Base-by-base conservation (phyloP, 208 protist genomes). In the Phytomonas sp. region DNA sequence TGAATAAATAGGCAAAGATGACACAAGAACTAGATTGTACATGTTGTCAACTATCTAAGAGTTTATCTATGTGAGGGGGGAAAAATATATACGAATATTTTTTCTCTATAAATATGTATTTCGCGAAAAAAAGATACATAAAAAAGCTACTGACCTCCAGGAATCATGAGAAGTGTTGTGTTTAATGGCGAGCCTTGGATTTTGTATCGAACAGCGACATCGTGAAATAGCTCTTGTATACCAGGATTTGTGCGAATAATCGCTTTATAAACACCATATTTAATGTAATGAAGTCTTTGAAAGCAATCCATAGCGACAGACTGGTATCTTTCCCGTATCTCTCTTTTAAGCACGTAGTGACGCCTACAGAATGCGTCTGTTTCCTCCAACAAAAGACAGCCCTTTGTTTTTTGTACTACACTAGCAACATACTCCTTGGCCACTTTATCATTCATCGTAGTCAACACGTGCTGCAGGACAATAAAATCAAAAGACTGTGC, bases 101-200 rank as follows among this genome's bases (percentile, higher is more conserved):
- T 16, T 10, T 16, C 26, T 56, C 32, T 32, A 49, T 37, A 56
- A 26, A 23, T 26, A 26, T 56, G 45, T 26, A 26, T 56, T 56
- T 26, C 19, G 26, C 11, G 45, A 49, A n/a, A 34, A 19, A 45
- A 61, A 12, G 8, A 26, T 30, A 34, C 29, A n/a, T 29, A 32
- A 30, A 23, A 29, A 7, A 68, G 29, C 19, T 36, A 40, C 60
- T 32, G 31, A 8, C 36, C 23, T 11, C 26, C 29, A 69, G 23
- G 33, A 60, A 69, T 69, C 16, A 86, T 29, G n/a, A 73, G 66
- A 23, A 88, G 71, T n/a, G 79, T 84, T 5, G 79, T 86, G 71
- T 94, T 94, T 69, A 94, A 66, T 4, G 89, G 84, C 0, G 86
- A 92, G 16, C 87, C 83, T 49, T 69, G 70, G 14, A 93, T 74